A percentile compares a stretch with the other conserved stretches of the same genome.
These are phyloP conservation scores for Achaetomium macrosporum DNA, from an alignment of 2,329 filamentous ascomycete species.

Conservation along the genomic window DNA sequence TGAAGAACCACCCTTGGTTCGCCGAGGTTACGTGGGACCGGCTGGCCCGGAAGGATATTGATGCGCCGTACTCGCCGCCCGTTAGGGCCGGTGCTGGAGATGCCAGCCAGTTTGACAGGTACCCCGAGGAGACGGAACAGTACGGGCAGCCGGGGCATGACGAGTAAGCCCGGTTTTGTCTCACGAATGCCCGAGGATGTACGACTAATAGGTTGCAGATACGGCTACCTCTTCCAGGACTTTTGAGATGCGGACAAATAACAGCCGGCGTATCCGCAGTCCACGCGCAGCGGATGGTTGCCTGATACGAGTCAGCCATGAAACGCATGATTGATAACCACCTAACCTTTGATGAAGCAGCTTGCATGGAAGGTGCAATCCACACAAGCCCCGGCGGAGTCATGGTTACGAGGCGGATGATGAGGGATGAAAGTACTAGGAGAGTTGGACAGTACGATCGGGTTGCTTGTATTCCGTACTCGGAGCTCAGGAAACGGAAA, in stretches of 20 bases:
- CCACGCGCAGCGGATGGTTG: neutral
- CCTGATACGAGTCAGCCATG: no score
- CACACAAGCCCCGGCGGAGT: no score
- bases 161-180: slow-evolving; percentile 60
- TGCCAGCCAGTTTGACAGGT: slow-evolving; percentile 95
- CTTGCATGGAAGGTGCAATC: no score
- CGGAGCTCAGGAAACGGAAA: neutral
- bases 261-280: no score
- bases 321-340: no score
- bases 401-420: no score
- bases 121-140: slow-evolving; percentile 91
- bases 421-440: no score
- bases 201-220: slow-evolving; percentile 40
- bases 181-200: neutral
- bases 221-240: slow-evolving; percentile 68
- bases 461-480: neutral
- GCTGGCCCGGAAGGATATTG: slow-evolving; percentile 90
- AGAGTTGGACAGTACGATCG: neutral
- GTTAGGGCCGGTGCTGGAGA: slow-evolving; percentile 91
- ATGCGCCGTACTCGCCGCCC: slow-evolving; percentile 94
- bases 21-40: slow-evolving; percentile 97
- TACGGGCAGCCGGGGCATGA: slow-evolving; percentile 77
- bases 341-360: no score
- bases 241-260: slow-evolving; percentile 10
- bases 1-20: slow-evolving; percentile 96